Conservation (phyloP, 2,329 filamentous ascomycete genomes). For the Paraphoma sp. region DNA sequence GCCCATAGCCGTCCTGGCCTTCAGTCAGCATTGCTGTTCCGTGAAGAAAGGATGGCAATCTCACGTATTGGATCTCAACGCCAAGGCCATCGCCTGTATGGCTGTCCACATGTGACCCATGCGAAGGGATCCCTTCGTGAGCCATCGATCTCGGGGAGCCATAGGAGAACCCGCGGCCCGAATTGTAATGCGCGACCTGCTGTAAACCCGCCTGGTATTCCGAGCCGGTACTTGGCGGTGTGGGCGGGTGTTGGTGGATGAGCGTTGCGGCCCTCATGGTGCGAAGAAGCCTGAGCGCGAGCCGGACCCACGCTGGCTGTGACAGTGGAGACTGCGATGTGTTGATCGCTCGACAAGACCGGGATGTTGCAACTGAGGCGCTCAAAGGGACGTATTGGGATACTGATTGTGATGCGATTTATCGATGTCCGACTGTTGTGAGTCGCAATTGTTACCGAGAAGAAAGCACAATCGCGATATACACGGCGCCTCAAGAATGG, state of each 20-base stretch:
- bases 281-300: constrained; percentile 14
- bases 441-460: too few relatives aligned
- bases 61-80: constrained; percentile 43
- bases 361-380: constrained; percentile 7
- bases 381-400: too few relatives aligned
- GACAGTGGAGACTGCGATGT: constrained; percentile 10
- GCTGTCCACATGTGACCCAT: constrained; percentile 34
- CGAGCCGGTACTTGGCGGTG: constrained; percentile 38
- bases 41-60: constrained; percentile 7
- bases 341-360: background rate
- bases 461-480: too few relatives aligned
- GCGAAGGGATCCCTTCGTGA: constrained; percentile 35
- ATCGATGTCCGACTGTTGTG: too few relatives aligned
- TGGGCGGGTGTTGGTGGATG: constrained; percentile 46
- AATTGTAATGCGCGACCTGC: constrained; percentile 53
- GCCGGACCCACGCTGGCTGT: constrained; percentile 5
- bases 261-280: constrained; percentile 44
- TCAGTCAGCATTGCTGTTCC: constrained; percentile 24
- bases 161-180: constrained; percentile 46
- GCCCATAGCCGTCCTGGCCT: constrained; percentile 41
- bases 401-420: too few relatives aligned
- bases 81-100: constrained; percentile 29
- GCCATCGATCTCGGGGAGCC: constrained; percentile 34
- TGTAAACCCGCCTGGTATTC: constrained; percentile 48
- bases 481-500: constrained; percentile 1